Conservation (phyloP, 2,329 filamentous ascomycete genomes). For the Fusarium avenaceum region DNA sequence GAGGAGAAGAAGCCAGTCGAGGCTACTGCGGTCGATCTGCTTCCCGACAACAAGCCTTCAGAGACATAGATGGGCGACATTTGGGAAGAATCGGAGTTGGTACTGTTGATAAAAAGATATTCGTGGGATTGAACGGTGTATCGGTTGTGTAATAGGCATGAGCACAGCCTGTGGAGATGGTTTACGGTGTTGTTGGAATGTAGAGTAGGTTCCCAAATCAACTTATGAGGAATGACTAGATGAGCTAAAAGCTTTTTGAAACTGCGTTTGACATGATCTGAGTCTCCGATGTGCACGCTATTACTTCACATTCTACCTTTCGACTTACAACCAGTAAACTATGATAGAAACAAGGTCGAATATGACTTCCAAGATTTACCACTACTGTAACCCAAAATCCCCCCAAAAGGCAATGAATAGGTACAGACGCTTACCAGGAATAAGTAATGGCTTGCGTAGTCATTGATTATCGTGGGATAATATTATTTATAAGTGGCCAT, state of each 20-base stretch:
- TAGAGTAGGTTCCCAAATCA: slow-evolving; percentile 45
- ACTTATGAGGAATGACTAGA: slow-evolving; percentile 42
- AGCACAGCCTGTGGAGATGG: slow-evolving; percentile 26
- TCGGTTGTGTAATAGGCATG: slow-evolving; percentile 20
- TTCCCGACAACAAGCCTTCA: slow-evolving; percentile 38
- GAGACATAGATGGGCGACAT: slow-evolving; percentile 21
- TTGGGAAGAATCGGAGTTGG: slow-evolving; percentile 8
- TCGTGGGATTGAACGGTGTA: slow-evolving; percentile 17
- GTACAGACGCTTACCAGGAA: neutral
- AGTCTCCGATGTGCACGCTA: neutral
- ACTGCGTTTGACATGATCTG: slow-evolving; percentile 19
- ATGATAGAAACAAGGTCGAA: neutral
- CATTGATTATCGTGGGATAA: neutral
- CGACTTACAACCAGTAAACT: neutral
- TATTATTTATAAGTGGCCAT: slow-evolving; percentile 6
- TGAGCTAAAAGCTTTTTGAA: slow-evolving; percentile 29
- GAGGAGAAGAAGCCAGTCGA: slow-evolving; percentile 41
- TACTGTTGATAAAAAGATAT: slow-evolving; percentile 5
- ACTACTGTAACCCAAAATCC: neutral
- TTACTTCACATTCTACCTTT: neutral
- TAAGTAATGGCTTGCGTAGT: no score
- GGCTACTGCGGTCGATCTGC: slow-evolving; percentile 38
- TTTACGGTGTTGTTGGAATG: slow-evolving; percentile 27
- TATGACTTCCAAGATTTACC: neutral
- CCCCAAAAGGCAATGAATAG: neutral